These are phyloP conservation scores for Xerocomus spinulosus DNA, from an alignment of 768 basidiomycete species.

Conservation along the genomic window DNA sequence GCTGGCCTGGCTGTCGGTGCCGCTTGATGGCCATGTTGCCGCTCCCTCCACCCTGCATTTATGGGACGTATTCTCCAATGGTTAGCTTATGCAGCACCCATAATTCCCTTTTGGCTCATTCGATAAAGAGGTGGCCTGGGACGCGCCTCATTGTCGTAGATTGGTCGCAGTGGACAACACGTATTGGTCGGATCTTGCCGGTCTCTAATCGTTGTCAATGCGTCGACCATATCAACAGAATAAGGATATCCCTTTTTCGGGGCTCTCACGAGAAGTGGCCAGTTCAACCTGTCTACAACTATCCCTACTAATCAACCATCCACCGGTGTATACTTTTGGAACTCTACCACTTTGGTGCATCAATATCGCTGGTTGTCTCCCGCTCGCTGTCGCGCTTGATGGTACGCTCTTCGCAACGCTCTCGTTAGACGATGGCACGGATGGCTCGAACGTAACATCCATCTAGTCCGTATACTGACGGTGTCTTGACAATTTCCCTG, in stretches of 20 bases:
- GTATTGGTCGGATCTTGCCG: conserved; percentile 2
- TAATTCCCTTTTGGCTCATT: conserved; percentile 1
- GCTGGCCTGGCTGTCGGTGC: neutral
- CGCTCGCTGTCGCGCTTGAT: neutral
- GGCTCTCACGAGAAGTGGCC: neutral
- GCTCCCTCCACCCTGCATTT: neutral
- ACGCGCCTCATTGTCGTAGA: neutral
- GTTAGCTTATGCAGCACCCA: neutral
- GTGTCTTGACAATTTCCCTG: neutral
- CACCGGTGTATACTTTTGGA: conserved; percentile 3
- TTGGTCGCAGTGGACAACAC: neutral
- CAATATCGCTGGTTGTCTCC: neutral
- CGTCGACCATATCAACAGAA: neutral
- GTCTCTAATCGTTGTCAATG: neutral
- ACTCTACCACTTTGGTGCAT: conserved; percentile 1
- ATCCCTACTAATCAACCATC: neutral
- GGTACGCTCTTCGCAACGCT: neutral
- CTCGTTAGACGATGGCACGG: neutral
- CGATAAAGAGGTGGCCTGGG: neutral
- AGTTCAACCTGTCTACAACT: neutral
- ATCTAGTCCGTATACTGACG: neutral
- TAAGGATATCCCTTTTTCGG: neutral
- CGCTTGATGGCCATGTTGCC: neutral
- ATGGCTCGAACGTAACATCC: neutral
- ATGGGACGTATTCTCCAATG: neutral